Evolutionary conservation across 108 stramenopile genomes (phyloP).

Genomic region (Nitzschia sp.): DNA sequence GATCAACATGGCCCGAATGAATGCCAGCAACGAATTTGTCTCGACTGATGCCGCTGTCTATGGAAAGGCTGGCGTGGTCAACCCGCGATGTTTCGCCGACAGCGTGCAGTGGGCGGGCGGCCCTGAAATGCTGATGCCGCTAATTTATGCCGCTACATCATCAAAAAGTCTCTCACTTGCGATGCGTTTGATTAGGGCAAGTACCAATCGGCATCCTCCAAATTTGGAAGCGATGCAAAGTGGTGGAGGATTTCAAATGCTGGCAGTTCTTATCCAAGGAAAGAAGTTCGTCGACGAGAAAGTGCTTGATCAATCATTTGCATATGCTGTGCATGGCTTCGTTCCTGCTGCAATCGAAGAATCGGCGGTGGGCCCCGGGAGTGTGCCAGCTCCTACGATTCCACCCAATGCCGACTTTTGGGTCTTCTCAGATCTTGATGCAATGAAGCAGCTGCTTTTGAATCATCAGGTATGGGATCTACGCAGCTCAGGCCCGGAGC

Average conservation of each 20-base stretch:
- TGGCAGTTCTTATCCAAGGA: conserved; percentile 74
- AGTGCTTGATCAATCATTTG: conserved; percentile 84
- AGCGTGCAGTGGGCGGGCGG: conserved; percentile 90
- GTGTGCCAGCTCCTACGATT: background rate
- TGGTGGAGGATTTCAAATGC: conserved; percentile 80
- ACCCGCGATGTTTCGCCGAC: conserved; percentile 82
- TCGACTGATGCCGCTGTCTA: conserved; percentile 79
- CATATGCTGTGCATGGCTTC: conserved; percentile 85
- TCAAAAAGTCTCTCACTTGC: conserved; percentile 64
- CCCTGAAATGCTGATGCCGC: conserved; percentile 72
- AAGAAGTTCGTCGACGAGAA: conserved; percentile 72
- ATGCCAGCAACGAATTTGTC: conserved; percentile 47
- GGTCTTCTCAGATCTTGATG: conserved; percentile 88
- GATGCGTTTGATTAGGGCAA: conserved; percentile 69
- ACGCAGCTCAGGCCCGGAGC: conserved; percentile 61
- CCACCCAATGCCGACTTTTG: conserved; percentile 56
- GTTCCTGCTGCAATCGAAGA: conserved; percentile 52
- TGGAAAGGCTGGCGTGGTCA: conserved; percentile 67
- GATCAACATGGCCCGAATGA: conserved; percentile 73
- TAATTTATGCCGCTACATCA: conserved; percentile 71
- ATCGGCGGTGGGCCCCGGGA: conserved; percentile 21
- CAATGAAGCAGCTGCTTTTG: conserved; percentile 86
- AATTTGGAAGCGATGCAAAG: conserved; percentile 85
- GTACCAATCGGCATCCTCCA: conserved; percentile 71
- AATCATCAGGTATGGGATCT: conserved; percentile 93